These are phyloP conservation scores for Blepharisma undulans DNA, from an alignment of 169 alveolate species.

Conservation along the genomic window DNA sequence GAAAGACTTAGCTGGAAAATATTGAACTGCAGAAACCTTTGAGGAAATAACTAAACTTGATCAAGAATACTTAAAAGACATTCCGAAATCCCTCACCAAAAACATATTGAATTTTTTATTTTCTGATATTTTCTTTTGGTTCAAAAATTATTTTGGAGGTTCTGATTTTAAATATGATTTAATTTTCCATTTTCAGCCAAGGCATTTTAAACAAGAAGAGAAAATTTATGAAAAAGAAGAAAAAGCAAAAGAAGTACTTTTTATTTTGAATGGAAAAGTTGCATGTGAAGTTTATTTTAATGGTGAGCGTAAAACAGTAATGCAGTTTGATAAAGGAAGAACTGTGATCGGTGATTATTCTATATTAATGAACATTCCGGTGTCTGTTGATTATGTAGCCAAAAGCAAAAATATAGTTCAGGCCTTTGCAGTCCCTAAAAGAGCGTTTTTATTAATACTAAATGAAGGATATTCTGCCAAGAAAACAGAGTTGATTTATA, in stretches of 20 bases:
- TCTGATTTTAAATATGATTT: background rate
- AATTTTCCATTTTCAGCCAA: background rate
- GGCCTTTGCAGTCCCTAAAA: background rate
- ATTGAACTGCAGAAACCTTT: background rate
- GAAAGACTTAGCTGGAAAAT: background rate
- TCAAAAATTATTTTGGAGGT: background rate
- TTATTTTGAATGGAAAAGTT: slow-evolving; percentile 15
- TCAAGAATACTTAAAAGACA: background rate
- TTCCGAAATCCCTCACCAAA: background rate
- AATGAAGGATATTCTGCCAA: background rate
- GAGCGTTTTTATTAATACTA: background rate
- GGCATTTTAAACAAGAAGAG: background rate
- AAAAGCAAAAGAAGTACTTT: background rate
- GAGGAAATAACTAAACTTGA: background rate
- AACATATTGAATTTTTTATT: background rate
- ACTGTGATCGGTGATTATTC: background rate
- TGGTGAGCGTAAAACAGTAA: background rate
- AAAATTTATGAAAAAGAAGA: background rate
- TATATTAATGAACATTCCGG: background rate
- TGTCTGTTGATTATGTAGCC: background rate
- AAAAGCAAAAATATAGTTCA: background rate
- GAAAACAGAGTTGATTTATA: background rate
- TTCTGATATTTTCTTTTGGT: background rate
- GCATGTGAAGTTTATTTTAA: background rate
- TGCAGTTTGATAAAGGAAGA: background rate